Conservation (phyloP, 1,284 basidiomycete genomes). For the Ganoderma leucocontextum region DNA sequence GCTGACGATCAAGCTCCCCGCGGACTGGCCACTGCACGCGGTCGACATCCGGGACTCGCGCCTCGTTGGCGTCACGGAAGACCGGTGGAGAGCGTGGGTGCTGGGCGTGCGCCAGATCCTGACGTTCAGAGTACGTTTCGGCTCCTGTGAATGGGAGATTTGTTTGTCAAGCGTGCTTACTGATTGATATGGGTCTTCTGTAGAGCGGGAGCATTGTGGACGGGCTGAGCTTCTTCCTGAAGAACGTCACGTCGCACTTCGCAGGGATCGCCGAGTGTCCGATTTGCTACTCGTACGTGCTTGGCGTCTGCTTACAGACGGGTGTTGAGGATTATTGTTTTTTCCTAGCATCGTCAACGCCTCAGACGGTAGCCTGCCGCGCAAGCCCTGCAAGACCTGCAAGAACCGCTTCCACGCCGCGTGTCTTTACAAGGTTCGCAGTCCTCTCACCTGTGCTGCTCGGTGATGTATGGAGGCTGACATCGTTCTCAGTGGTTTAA, state of each 20-base stretch:
- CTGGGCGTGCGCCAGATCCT: conserved; percentile 93
- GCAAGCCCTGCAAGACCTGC: conserved; percentile 94
- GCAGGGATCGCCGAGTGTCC: conserved; percentile 94
- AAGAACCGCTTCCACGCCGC: conserved; percentile 95
- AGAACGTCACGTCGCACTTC: conserved; percentile 92
- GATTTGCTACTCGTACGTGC: conserved; percentile 89
- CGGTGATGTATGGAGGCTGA: conserved; percentile 3
- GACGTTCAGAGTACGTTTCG: conserved; percentile 77
- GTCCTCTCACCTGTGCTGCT: neutral
- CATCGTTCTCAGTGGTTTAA: conserved; percentile 81
- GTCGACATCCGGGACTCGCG: conserved; percentile 91
- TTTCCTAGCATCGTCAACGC: conserved; percentile 88
- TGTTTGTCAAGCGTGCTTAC: neutral
- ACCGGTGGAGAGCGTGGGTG: conserved; percentile 94
- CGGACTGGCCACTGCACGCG: conserved; percentile 90
- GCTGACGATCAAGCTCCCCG: conserved; percentile 87
- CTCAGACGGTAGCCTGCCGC: conserved; percentile 88
- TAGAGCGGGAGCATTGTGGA: conserved; percentile 94
- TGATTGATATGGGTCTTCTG: conserved; percentile 9
- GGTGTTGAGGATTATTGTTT: neutral
- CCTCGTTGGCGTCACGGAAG: conserved; percentile 90
- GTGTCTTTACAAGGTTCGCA: conserved; percentile 86
- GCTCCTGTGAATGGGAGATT: neutral
- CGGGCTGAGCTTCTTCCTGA: conserved; percentile 93
- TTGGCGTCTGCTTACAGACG: neutral